phyloP scores from a whole-genome alignment of 495 filamentous ascomycete species.

The Pyronema domesticum region DNA sequence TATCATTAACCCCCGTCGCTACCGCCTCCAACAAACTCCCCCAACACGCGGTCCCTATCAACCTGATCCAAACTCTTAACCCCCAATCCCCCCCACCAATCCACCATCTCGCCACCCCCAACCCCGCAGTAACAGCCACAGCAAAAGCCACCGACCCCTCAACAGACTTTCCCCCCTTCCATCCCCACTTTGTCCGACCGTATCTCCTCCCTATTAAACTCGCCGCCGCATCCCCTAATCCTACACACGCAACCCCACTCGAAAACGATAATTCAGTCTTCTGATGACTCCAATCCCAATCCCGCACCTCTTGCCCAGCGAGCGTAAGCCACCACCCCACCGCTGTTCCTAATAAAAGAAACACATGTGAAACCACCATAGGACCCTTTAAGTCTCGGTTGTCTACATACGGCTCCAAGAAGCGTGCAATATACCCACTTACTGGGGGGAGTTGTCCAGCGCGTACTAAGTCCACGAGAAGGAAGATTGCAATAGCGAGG shows the following conservation, averaged over 20 bases:
- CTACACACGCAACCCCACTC: constrained; percentile 79
- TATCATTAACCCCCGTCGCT: constrained; percentile 93
- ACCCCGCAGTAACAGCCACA: constrained; percentile 53
- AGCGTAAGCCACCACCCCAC: constrained; percentile 86
- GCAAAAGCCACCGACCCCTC: constrained; percentile 82
- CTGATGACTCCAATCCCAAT: constrained; percentile 31
- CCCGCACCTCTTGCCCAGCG: constrained; percentile 20
- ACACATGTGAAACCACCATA: constrained; percentile 89
- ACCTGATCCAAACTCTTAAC: constrained; percentile 36
- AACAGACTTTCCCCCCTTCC: constrained; percentile 82
- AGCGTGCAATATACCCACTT: constrained; percentile 60
- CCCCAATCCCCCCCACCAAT: constrained; percentile 33
- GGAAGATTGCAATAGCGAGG: constrained; percentile 60
- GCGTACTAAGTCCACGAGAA: constrained; percentile 73
- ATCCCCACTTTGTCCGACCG: constrained; percentile 80
- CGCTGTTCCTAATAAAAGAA: constrained; percentile 87
- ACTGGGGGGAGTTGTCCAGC: constrained; percentile 82
- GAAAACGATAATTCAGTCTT: constrained; percentile 59
- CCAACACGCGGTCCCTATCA: constrained; percentile 50
- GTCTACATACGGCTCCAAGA: constrained; percentile 86
- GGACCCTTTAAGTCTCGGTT: constrained; percentile 83
- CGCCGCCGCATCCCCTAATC: constrained; percentile 90
- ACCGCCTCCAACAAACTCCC: constrained; percentile 90
- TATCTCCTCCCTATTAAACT: constrained; percentile 76
- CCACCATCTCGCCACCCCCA: constrained; percentile 58